Evolutionary conservation across 257 asterid genomes (phyloP).

Genomic region (Paulownia fortunei): DNA sequence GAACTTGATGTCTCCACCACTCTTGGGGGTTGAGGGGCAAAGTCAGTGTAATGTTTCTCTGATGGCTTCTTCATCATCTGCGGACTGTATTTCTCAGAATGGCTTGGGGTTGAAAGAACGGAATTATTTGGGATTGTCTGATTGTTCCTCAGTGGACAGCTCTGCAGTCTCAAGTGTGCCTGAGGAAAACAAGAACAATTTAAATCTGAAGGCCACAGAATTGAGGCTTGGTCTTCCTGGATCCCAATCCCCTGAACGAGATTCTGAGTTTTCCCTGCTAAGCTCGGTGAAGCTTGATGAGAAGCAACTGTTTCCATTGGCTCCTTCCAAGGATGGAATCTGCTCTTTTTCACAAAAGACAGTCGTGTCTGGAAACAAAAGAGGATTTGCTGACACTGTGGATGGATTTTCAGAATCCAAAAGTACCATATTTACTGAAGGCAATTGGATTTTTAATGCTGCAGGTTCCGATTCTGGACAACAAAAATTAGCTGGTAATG

Average conservation of each 20-base stretch:
- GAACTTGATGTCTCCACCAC: slow-evolving; percentile 56
- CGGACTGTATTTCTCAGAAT: slow-evolving; percentile 47
- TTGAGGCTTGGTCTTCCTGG: slow-evolving; percentile 94
- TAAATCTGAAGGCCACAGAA: slow-evolving; percentile 81
- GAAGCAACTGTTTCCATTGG: slow-evolving; percentile 74
- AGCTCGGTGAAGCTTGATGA: slow-evolving; percentile 60
- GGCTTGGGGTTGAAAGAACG: slow-evolving; percentile 61
- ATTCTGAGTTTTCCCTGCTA: slow-evolving; percentile 42
- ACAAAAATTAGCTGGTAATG: slow-evolving; percentile 47
- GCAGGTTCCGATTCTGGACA: slow-evolving; percentile 53
- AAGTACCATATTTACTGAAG: slow-evolving; percentile 47
- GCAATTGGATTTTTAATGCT: slow-evolving; percentile 69
- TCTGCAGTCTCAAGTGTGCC: slow-evolving; percentile 39
- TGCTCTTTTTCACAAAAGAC: slow-evolving; percentile 56
- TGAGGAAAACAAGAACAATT: slow-evolving; percentile 51
- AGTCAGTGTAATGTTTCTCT: slow-evolving; percentile 48
- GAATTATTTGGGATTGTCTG: slow-evolving; percentile 75
- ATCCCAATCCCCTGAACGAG: slow-evolving; percentile 78
- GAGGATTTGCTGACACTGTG: slow-evolving; percentile 76
- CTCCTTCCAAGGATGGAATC: slow-evolving; percentile 65
- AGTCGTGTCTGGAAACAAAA: slow-evolving; percentile 70
- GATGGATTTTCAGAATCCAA: slow-evolving; percentile 57
- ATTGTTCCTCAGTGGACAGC: slow-evolving; percentile 78
- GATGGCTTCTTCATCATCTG: slow-evolving; percentile 62
- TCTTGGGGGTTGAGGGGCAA: slow-evolving; percentile 58